phyloP scores from a whole-genome alignment of 1,284 basidiomycete genomes.

The Apiotrichum domesticum region DNA sequence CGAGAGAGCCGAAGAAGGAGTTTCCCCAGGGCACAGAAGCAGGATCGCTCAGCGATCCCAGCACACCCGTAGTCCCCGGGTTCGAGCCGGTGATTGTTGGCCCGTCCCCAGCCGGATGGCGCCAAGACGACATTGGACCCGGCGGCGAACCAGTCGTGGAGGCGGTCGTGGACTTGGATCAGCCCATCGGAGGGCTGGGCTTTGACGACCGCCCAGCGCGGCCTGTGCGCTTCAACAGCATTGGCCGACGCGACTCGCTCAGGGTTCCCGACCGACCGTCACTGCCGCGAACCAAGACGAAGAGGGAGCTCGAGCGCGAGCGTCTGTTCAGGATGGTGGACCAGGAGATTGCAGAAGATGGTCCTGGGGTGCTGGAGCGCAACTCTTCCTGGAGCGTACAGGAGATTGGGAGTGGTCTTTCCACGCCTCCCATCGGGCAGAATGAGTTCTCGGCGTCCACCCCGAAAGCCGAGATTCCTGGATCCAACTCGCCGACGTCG shows the following conservation, averaged over 20 bases:
- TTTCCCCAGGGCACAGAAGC: not conserved
- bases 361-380: not conserved
- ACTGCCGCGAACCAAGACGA: conserved; percentile 29
- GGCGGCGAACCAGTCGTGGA: no score
- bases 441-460: not conserved
- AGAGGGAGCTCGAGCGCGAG: conserved; percentile 44
- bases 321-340: conserved; percentile 41
- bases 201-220: conserved; percentile 7
- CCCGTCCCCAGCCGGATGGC: conserved; percentile 5
- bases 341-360: conserved; percentile 29
- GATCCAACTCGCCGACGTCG: not conserved
- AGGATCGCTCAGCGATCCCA: not conserved
- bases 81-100: conserved; percentile 30
- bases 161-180: not conserved
- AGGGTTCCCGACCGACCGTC: conserved; percentile 4
- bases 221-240: conserved; percentile 32
- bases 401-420: conserved; percentile 20
- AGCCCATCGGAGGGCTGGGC: conserved; percentile 4
- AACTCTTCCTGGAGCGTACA: conserved; percentile 19
- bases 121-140: not conserved
- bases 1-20: not conserved
- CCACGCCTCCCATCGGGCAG: not conserved
- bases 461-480: not conserved
- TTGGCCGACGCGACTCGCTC: conserved; percentile 36
- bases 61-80: conserved; percentile 8